Evolutionary conservation across 2,329 filamentous ascomycete genomes (phyloP).

Genomic region (Thielaviopsis ethacetica): DNA sequence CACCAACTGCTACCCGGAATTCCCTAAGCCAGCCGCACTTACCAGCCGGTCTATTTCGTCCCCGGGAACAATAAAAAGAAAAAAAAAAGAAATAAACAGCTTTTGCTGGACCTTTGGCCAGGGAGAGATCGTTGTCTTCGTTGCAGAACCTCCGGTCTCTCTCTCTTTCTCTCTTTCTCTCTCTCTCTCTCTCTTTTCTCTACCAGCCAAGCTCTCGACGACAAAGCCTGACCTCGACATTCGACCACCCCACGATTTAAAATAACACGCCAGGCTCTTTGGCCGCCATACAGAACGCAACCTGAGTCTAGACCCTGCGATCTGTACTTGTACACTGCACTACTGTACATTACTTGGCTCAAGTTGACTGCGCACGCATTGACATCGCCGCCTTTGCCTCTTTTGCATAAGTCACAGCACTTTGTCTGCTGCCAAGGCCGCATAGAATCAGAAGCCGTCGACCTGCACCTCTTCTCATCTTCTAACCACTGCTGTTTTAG

Average conservation of each 20-base stretch:
- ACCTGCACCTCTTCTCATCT: too few species aligned
- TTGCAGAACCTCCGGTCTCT: slow-evolving; percentile 5
- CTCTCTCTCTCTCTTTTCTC: neutral
- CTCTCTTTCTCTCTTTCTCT: neutral
- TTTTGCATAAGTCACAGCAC: too few species aligned
- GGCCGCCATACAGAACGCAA: too few species aligned
- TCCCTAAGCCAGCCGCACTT: neutral
- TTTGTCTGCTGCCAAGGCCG: too few species aligned
- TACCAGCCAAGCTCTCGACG: neutral
- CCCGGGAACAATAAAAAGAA: neutral
- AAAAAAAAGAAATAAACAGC: too few species aligned
- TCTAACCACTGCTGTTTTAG: too few species aligned
- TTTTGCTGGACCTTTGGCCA: neutral
- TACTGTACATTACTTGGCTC: neutral
- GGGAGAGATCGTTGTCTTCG: slow-evolving; percentile 8
- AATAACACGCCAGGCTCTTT: neutral
- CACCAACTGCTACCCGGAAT: too few species aligned
- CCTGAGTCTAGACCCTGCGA: neutral
- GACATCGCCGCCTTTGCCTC: too few species aligned
- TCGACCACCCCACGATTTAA: neutral
- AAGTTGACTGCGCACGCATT: too few species aligned
- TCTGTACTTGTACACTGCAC: neutral
- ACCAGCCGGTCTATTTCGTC: neutral
- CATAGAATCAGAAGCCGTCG: too few species aligned
- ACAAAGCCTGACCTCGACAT: neutral